Evolutionary conservation across 345 rosid genomes (phyloP).

Genomic region (Euphorbia pulcherrima): DNA sequence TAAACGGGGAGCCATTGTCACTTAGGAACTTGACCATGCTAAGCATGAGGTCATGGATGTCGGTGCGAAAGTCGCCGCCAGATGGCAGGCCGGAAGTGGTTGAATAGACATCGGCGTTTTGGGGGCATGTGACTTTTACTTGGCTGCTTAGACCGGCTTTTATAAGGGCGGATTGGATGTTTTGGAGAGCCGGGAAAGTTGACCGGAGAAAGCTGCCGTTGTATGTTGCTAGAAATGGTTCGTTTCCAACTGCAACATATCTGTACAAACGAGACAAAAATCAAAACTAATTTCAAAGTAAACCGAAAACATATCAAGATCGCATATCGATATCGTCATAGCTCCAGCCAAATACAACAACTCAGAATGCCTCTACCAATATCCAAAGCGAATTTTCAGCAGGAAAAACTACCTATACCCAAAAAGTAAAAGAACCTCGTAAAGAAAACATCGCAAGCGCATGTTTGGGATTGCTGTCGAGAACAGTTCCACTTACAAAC

Average conservation of each 20-base stretch:
- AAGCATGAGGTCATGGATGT: constrained; percentile 57
- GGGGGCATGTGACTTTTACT: constrained; percentile 74
- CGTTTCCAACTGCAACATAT: constrained; percentile 85
- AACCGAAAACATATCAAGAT: neutral
- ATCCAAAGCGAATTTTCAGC: neutral
- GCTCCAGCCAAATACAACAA: neutral
- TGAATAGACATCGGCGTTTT: constrained; percentile 82
- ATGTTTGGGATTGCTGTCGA: no score
- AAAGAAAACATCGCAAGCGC: no score
- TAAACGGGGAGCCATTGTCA: constrained; percentile 51
- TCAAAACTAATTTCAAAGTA: neutral
- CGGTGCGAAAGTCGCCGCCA: constrained; percentile 66
- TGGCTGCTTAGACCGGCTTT: constrained; percentile 73
- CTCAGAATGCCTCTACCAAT: neutral
- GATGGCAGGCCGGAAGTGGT: constrained; percentile 61
- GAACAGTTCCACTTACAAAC: no score
- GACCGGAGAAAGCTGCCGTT: constrained; percentile 48
- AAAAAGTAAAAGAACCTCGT: neutral
- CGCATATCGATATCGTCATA: neutral
- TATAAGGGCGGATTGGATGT: constrained; percentile 77
- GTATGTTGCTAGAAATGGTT: constrained; percentile 73
- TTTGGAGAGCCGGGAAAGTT: constrained; percentile 79
- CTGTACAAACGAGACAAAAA: constrained; percentile 28
- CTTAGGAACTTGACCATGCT: constrained; percentile 57
- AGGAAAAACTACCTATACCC: neutral